Base-by-base conservation (phyloP, 768 basidiomycete genomes). In the Pulveroboletus ravenelii region DNA sequence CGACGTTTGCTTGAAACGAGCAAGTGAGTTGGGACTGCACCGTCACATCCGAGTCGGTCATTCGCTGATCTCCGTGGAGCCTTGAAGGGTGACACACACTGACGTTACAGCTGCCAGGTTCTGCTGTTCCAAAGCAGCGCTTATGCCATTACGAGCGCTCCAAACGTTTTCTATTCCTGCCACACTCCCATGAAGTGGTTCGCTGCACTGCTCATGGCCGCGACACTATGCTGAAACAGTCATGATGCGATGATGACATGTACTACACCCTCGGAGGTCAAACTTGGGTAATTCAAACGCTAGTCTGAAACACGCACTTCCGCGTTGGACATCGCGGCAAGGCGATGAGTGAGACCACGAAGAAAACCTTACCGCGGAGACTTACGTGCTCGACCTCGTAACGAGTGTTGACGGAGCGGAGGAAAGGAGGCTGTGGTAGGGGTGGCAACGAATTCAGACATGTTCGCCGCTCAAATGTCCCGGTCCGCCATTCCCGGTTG, bases 331-430 rank as follows among this genome's bases (percentile, higher is more conserved):
- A 18, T 43, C 45, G 39, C 42, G 42, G 47, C 45, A 31, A 42
- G 49, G 29, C 37, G 35, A 48, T 55, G 63, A 56, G 43, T 47
- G 53, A 27, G 25, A 6, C 25, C 25, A 27, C 25, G 6, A 27
- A 27, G 25, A 27, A 27, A 27, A 27, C 25, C 25, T 50, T 49
- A 10, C 32, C 51, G 45, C 37, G 51, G 41, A 38, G 53, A 58
- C 54, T 66, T 66, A 64, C 63, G 61, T 66, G 55, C 38, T 44
- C 39, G 10, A 46, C 55, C 47, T 63, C 42, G 42, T 50, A 40
- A 65, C 57, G 48, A 31, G 54, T 39, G 45, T 52, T 13, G 46
- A 41, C 54, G 41, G 53, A 37, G 50, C 59, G 64, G 56, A 52
- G 48, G 2, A n/a, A 61, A 50, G 53, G 54, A 46, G 64, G 59